phyloP scores from a whole-genome alignment of 2,329 filamentous ascomycete genomes.

The Claviceps sp. region DNA sequence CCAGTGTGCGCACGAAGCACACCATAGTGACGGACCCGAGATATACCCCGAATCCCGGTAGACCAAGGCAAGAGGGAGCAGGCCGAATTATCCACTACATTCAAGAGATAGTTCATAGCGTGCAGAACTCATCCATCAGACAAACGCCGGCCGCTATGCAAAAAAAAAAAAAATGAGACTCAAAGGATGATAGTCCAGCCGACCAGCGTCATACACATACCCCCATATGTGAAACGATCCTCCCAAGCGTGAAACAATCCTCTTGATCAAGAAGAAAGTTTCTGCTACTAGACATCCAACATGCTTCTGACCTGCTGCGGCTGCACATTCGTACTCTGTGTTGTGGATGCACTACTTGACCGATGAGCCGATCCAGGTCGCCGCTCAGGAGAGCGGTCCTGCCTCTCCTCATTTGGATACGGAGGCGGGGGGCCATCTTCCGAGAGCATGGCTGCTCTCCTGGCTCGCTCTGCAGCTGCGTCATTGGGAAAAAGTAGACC shows the following conservation, averaged over 20 bases:
- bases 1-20: too few species aligned
- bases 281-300: constrained; percentile 36
- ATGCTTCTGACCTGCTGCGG: constrained; percentile 45
- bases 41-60: too few species aligned
- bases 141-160: not conserved
- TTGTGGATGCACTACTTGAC: constrained; percentile 32
- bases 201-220: not conserved
- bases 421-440: constrained; percentile 32
- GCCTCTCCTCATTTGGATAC: constrained; percentile 18
- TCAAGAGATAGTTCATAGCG: too few species aligned
- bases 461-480: constrained; percentile 15
- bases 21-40: too few species aligned
- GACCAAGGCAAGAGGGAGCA: too few species aligned
- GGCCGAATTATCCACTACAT: too few species aligned
- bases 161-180: not conserved
- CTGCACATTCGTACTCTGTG: constrained; percentile 30
- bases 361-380: constrained; percentile 21
- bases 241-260: not conserved
- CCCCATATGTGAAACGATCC: not conserved
- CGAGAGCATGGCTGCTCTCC: constrained; percentile 26
- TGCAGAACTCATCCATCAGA: too few species aligned
- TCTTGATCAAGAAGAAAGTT: not conserved
- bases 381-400: constrained; percentile 12
- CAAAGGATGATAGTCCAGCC: not conserved
- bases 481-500: constrained; percentile 35